These are phyloP conservation scores for Xylariaceae sp. DNA, from an alignment of 2,329 filamentous ascomycete genomes.

Conservation along the genomic window DNA sequence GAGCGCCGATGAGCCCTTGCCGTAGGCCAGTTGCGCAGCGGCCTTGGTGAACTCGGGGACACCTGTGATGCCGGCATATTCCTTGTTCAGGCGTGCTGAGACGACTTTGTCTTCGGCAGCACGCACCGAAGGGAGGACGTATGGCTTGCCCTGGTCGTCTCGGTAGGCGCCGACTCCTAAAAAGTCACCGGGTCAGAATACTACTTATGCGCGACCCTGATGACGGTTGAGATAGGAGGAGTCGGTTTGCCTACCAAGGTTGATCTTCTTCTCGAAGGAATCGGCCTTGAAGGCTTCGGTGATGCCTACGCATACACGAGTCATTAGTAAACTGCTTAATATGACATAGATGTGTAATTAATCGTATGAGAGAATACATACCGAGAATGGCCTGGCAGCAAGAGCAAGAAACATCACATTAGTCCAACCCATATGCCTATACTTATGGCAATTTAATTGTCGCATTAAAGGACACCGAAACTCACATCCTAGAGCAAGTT, in stretches of 20 bases:
- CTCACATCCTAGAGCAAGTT: neutral
- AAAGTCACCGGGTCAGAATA: slow-evolving; percentile 2
- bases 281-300: slow-evolving; percentile 99
- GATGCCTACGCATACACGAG: slow-evolving; percentile 62
- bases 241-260: slow-evolving; percentile 67
- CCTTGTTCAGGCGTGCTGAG: slow-evolving; percentile 81
- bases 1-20: slow-evolving; percentile 75
- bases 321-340: slow-evolving; percentile 26
- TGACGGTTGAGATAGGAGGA: neutral
- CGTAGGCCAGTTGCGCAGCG: slow-evolving; percentile 89
- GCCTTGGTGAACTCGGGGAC: slow-evolving; percentile 92
- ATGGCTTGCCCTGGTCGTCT: slow-evolving; percentile 97
- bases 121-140: slow-evolving; percentile 91
- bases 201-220: neutral
- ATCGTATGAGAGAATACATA: slow-evolving; percentile 49
- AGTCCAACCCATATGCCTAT: neutral
- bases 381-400: slow-evolving; percentile 71
- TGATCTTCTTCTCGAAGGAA: slow-evolving; percentile 92
- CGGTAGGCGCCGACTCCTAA: slow-evolving; percentile 95
- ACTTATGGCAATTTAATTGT: neutral
- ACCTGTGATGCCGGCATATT: slow-evolving; percentile 97
- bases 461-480: slow-evolving; percentile 13
- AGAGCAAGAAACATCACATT: slow-evolving; percentile 24
- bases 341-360: slow-evolving; percentile 13
- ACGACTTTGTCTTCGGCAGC: slow-evolving; percentile 87